Percentiles rank a stretch among this genome's conserved stretches.
phyloP scores from a whole-genome alignment of 768 basidiomycete species.

The Phanerodontia chrysosporium region DNA sequence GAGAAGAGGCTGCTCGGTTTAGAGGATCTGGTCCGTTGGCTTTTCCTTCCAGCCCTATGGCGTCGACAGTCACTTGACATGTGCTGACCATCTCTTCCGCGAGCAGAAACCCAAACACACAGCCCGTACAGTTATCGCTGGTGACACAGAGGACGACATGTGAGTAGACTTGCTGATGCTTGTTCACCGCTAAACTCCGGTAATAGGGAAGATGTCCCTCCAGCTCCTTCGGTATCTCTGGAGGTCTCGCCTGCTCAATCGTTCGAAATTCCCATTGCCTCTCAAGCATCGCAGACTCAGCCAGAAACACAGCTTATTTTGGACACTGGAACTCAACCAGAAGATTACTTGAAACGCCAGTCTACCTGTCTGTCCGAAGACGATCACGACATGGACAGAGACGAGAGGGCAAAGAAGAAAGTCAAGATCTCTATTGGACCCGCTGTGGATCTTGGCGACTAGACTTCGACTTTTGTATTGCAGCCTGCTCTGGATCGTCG shows the following conservation, averaged over 20 bases:
- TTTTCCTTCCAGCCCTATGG: conserved; percentile 4
- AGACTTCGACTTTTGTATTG: conserved; percentile 8
- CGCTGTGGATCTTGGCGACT: conserved; percentile 75
- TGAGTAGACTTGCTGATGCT: background rate
- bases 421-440: conserved; percentile 68
- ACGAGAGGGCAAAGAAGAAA: conserved; percentile 46
- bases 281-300: conserved; percentile 9
- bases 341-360: conserved; percentile 23
- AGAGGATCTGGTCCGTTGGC: conserved; percentile 45
- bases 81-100: background rate
- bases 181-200: background rate
- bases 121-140: background rate
- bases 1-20: conserved; percentile 63
- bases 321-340: conserved; percentile 27
- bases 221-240: background rate
- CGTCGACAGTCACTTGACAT: background rate
- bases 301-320: conserved; percentile 24
- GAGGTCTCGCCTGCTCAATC: background rate
- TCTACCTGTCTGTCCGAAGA: background rate
- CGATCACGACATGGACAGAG: conserved; percentile 14
- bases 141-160: conserved; percentile 1
- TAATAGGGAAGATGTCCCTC: background rate
- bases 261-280: background rate
- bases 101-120: conserved; percentile 16
- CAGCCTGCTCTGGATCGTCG: background rate